These are phyloP conservation scores for Podaxis carcinomalis DNA, from an alignment of 768 basidiomycete species.

Conservation along the genomic window DNA sequence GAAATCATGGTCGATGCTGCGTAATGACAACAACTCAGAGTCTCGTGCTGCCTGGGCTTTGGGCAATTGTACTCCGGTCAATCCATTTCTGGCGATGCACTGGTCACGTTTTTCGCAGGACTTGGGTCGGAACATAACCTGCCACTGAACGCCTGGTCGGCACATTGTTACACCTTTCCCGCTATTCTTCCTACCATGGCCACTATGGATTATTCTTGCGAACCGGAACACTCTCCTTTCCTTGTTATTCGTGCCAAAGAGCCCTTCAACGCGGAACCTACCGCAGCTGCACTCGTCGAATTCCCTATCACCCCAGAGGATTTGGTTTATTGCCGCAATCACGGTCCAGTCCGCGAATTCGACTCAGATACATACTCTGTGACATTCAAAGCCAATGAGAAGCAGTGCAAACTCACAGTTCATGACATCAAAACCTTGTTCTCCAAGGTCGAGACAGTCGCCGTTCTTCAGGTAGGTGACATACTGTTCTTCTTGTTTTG, in stretches of 20 bases:
- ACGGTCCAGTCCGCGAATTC: conserved; percentile 54
- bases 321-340: conserved; percentile 70
- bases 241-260: conserved; percentile 40
- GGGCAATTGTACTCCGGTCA: neutral
- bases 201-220: conserved; percentile 41
- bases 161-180: neutral
- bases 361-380: conserved; percentile 41
- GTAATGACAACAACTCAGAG: neutral
- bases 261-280: conserved; percentile 72
- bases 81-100: neutral
- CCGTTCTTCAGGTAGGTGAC: conserved; percentile 49
- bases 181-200: conserved; percentile 9
- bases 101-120: conserved; percentile 3
- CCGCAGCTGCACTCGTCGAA: conserved; percentile 48
- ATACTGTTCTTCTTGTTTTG: neutral
- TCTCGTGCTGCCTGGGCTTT: neutral
- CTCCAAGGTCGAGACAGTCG: conserved; percentile 38
- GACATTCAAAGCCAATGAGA: conserved; percentile 30
- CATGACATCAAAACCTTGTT: conserved; percentile 36
- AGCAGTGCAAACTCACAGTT: conserved; percentile 31
- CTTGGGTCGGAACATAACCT: conserved; percentile 6
- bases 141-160: neutral
- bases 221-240: conserved; percentile 45
- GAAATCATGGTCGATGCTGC: neutral
- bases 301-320: conserved; percentile 58